These are phyloP conservation scores for Brettanomyces anomalus DNA, from an alignment of 805 yeast species.

Conservation along the genomic window DNA sequence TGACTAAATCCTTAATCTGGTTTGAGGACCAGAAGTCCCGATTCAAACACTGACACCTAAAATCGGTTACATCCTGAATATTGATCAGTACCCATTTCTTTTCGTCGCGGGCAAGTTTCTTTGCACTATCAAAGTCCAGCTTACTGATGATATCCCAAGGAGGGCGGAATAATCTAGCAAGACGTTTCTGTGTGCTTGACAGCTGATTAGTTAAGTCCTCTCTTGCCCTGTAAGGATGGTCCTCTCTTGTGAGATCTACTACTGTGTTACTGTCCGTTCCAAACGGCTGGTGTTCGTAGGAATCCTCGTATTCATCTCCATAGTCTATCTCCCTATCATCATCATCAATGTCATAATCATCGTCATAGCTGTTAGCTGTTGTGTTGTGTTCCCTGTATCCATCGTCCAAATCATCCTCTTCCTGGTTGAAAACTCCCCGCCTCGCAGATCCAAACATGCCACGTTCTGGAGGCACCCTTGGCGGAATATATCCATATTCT, in stretches of 20 bases:
- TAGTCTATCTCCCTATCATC: constrained; percentile 21
- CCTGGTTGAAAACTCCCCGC: constrained; percentile 53
- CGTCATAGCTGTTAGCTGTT: constrained; percentile 30
- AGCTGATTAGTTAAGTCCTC: constrained; percentile 16
- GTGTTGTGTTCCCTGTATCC: constrained; percentile 27
- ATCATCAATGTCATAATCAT: constrained; percentile 29
- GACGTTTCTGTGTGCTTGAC: constrained; percentile 46
- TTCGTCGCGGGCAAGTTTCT: constrained; percentile 48
- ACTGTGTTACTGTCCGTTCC: constrained; percentile 26
- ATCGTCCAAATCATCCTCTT: constrained; percentile 28
- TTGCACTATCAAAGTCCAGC: constrained; percentile 66
- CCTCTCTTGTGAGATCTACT: constrained; percentile 25
- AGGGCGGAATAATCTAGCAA: constrained; percentile 82
- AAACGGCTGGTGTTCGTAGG: constrained; percentile 24
- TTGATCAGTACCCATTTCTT: constrained; percentile 82
- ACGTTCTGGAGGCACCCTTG: constrained; percentile 5
- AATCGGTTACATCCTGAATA: constrained; percentile 78
- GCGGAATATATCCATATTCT: constrained; percentile 4
- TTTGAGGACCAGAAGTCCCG: constrained; percentile 86
- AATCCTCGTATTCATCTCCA: constrained; percentile 28
- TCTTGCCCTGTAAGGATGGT: too few relatives aligned
- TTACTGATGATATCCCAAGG: constrained; percentile 84
- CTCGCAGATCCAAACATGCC: constrained; percentile 39
- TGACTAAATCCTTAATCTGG: constrained; percentile 54
- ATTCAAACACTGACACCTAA: constrained; percentile 81